A percentile compares a stretch with the other conserved stretches of the same genome.
These are phyloP conservation scores for Bolboschoenus planiculmis DNA, from an alignment of 176 grass and related monocot species.

Conservation along the genomic window DNA sequence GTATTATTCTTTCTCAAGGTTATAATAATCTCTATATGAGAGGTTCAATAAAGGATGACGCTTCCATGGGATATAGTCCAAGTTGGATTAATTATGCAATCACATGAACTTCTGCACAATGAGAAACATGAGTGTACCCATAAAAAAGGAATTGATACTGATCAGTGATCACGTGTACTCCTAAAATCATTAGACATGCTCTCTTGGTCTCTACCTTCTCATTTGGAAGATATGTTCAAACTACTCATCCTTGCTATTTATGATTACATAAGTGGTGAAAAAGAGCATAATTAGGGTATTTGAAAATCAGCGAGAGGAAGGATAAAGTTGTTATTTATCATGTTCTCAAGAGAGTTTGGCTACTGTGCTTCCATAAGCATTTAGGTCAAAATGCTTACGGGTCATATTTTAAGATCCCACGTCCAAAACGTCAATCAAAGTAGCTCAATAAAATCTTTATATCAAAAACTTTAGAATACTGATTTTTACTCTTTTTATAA, in stretches of 20 bases:
- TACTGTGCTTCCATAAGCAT: too few species aligned
- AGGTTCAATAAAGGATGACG: not conserved
- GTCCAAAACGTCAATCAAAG: too few species aligned
- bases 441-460: too few species aligned
- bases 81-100: not conserved
- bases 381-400: too few species aligned
- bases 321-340: not conserved
- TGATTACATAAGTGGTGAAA: slow-evolving; percentile 24
- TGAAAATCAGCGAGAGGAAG: not conserved
- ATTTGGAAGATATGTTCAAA: slow-evolving; percentile 8
- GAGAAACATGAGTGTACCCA: not conserved
- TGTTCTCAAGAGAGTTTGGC: not conserved
- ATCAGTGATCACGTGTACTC: not conserved
- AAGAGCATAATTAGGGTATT: not conserved
- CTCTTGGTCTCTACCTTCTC: not conserved
- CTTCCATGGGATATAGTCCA: not conserved
- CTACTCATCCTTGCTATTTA: not conserved
- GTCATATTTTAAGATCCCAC: too few species aligned
- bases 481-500: too few species aligned
- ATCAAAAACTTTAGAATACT: too few species aligned
- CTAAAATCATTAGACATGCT: not conserved
- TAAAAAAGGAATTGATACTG: not conserved
- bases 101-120: not conserved
- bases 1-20: slow-evolving; percentile 34
- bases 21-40: slow-evolving; percentile 4